These are phyloP conservation scores for Skeletonema potamos DNA, from an alignment of 108 stramenopile genomes.

Conservation along the genomic window DNA sequence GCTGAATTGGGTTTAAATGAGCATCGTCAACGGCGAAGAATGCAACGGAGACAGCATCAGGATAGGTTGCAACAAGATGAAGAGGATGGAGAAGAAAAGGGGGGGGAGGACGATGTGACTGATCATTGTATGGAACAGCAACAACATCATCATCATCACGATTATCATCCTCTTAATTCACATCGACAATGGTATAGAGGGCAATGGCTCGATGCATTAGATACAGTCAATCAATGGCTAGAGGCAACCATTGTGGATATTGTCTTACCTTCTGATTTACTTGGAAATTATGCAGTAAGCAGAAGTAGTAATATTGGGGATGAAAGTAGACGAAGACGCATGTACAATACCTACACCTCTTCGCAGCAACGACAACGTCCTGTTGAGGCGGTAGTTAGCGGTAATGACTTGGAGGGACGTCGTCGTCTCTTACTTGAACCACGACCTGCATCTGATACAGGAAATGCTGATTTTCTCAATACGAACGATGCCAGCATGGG, in stretches of 20 bases:
- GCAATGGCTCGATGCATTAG: slow-evolving; percentile 95
- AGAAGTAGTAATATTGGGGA: not conserved
- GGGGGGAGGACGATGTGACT: not conserved
- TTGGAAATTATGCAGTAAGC: slow-evolving; percentile 22
- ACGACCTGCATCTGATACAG: slow-evolving; percentile 20
- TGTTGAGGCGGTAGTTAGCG: slow-evolving; percentile 71
- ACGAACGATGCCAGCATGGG: slow-evolving; percentile 46
- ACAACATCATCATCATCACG: not conserved
- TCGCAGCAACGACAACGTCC: slow-evolving; percentile 3
- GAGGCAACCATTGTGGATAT: slow-evolving; percentile 95
- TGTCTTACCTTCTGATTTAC: slow-evolving; percentile 63
- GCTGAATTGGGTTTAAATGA: slow-evolving; percentile 1
- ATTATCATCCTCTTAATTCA: slow-evolving; percentile 42
- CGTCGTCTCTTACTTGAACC: slow-evolving; percentile 75
- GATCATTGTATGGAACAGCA: not conserved
- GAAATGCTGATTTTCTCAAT: no score
- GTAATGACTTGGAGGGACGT: slow-evolving; percentile 77
- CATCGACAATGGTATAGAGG: slow-evolving; percentile 88
- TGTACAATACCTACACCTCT: not conserved
- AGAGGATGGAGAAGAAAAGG: slow-evolving; percentile 11
- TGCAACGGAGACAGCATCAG: no score
- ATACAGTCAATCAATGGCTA: slow-evolving; percentile 97
- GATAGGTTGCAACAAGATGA: slow-evolving; percentile 14
- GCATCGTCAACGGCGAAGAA: not conserved
- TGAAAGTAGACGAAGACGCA: not conserved